Evolutionary conservation across 768 basidiomycete genomes (phyloP).

Genomic region (Trametes punicea): DNA sequence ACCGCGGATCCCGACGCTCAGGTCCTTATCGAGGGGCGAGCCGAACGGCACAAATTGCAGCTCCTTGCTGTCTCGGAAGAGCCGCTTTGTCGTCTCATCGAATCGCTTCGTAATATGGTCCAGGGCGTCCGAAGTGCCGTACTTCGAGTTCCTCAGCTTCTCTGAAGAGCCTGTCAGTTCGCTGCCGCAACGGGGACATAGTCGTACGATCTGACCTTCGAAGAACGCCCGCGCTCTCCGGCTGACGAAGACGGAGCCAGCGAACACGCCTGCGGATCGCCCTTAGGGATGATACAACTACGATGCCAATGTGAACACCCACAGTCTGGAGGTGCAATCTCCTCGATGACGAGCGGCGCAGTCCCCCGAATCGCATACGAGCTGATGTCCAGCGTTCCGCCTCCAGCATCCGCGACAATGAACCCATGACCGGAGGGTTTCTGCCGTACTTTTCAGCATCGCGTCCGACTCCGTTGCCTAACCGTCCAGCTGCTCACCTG

Average conservation of each 20-base stretch:
- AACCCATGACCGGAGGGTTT: conserved; percentile 75
- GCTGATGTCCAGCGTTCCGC: conserved; percentile 78
- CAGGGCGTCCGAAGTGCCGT: conserved; percentile 64
- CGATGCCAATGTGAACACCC: conserved; percentile 21
- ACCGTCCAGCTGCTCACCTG: conserved; percentile 44
- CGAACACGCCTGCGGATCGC: conserved; percentile 57
- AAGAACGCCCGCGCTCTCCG: conserved; percentile 69
- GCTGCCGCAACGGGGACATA: background rate
- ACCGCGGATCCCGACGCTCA: conserved; percentile 61
- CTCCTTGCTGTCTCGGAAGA: conserved; percentile 68
- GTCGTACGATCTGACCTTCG: conserved; percentile 45
- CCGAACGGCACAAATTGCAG: conserved; percentile 74
- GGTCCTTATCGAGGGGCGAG: conserved; percentile 74
- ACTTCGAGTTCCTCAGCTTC: conserved; percentile 70
- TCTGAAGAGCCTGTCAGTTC: conserved; percentile 38
- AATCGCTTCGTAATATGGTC: conserved; percentile 80
- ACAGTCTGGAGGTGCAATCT: conserved; percentile 83
- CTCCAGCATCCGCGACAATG: conserved; percentile 77
- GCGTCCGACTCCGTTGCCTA: background rate
- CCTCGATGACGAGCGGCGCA: conserved; percentile 71
- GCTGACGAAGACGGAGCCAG: conserved; percentile 81
- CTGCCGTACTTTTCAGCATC: conserved; percentile 34
- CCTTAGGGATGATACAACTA: background rate
- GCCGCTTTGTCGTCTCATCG: conserved; percentile 78
- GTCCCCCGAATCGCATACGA: conserved; percentile 73